Percentiles rank a stretch among this genome's conserved stretches.
Evolutionary conservation across 140 eudicot species (phyloP).

Genomic region (Anethum foeniculum): DNA sequence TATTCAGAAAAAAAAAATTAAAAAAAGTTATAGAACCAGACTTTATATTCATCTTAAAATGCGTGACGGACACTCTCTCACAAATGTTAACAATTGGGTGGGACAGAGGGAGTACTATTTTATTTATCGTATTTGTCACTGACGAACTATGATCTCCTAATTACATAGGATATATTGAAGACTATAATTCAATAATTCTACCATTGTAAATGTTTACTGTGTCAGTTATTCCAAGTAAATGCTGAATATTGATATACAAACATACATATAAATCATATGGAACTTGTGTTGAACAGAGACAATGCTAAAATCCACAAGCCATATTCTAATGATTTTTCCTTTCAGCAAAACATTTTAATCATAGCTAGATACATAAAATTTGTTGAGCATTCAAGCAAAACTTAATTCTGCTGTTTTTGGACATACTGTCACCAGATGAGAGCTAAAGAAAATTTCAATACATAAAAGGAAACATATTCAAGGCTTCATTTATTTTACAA

Average conservation of each 20-base stretch:
- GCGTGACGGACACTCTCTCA: too few species aligned
- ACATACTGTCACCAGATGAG: background rate
- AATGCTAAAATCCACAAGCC: background rate
- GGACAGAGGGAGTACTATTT: too few species aligned
- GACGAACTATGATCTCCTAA: too few species aligned
- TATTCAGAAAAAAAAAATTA: too few species aligned
- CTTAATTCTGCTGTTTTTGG: background rate
- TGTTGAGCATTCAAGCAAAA: background rate
- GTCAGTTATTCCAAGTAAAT: background rate
- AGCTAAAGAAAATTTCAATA: background rate
- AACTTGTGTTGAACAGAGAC: background rate
- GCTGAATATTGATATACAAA: background rate
- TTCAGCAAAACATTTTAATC: background rate
- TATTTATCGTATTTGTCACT: too few species aligned
- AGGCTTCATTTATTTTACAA: background rate
- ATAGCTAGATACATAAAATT: background rate
- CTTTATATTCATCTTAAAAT: too few species aligned
- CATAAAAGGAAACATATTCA: background rate
- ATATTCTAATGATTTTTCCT: background rate
- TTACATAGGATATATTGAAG: background rate
- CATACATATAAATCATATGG: background rate
- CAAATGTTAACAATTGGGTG: too few species aligned
- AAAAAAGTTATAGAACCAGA: too few species aligned
- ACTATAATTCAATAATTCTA: background rate
- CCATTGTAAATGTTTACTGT: background rate